A percentile compares a stretch with the other conserved stretches of the same genome.
Conservation (phyloP, 2,329 filamentous ascomycete genomes). For the Neurospora sp. region DNA sequence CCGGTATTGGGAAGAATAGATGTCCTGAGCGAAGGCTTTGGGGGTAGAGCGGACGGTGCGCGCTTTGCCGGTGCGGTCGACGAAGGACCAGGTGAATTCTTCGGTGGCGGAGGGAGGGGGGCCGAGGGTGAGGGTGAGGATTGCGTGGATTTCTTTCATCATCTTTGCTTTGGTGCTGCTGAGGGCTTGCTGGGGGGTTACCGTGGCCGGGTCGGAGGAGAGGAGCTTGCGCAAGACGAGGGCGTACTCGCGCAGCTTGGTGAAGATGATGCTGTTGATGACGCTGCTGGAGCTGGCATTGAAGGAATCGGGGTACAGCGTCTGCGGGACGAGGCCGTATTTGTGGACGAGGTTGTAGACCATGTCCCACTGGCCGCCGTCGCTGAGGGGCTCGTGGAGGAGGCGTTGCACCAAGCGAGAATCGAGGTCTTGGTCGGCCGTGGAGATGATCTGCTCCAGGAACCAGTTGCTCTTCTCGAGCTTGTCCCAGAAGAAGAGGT, state of each 20-base stretch:
- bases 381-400: conserved; percentile 57
- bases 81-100: conserved; percentile 72
- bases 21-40: conserved; percentile 59
- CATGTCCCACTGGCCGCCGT: conserved; percentile 92
- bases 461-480: conserved; percentile 88
- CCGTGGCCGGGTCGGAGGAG: conserved; percentile 23
- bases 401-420: conserved; percentile 63
- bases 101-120: conserved; percentile 61
- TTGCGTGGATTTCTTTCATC: conserved; percentile 69
- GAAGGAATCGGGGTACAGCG: conserved; percentile 72
- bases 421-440: conserved; percentile 59
- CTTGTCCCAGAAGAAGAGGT: conserved; percentile 91
- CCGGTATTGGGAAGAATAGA: conserved; percentile 49
- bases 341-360: conserved; percentile 76
- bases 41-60: conserved; percentile 57
- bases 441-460: conserved; percentile 73
- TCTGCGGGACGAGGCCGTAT: conserved; percentile 80
- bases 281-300: conserved; percentile 62
- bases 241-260: conserved; percentile 78
- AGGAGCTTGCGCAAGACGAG: conserved; percentile 57
- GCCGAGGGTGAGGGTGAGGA: conserved; percentile 75
- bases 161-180: conserved; percentile 58
- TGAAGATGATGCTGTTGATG: conserved; percentile 68
- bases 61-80: conserved; percentile 57
- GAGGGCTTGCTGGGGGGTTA: conserved; percentile 22